Evolutionary conservation across 192 early-diverging fungal species (phyloP).

Genomic region (Coemansia sp.): DNA sequence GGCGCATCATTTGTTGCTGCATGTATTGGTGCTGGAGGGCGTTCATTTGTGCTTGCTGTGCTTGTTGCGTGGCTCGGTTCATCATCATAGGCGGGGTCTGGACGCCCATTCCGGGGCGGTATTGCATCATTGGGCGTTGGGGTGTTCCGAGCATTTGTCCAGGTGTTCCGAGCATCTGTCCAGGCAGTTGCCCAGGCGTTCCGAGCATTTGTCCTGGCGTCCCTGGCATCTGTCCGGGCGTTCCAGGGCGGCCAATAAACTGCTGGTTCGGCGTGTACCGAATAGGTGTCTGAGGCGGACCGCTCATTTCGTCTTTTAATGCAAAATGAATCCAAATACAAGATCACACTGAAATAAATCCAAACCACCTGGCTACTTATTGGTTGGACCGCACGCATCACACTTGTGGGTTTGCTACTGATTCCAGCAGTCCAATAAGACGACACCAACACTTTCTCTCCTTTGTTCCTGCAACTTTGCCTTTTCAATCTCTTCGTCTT

Average conservation of each 20-base stretch:
- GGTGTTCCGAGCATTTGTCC: conserved; percentile 28
- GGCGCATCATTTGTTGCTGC: conserved; percentile 31
- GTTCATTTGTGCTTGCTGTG: conserved; percentile 18
- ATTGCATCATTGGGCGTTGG: conserved; percentile 34
- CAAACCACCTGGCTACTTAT: no score
- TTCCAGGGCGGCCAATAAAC: conserved; percentile 30
- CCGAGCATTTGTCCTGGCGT: conserved; percentile 16
- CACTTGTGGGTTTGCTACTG: no score
- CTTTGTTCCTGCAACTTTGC: no score
- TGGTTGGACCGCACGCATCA: no score
- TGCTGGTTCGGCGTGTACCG: conserved; percentile 34
- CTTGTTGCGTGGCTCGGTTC: conserved; percentile 24
- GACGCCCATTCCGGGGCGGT: conserved; percentile 24
- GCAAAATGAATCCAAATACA: neutral
- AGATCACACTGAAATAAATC: no score
- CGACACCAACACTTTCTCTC: no score
- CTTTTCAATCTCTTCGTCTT: no score
- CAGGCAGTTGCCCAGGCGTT: conserved; percentile 18
- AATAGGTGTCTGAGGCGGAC: conserved; percentile 39
- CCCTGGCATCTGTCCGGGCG: conserved; percentile 28
- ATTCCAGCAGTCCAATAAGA: no score
- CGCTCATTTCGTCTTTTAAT: conserved; percentile 22
- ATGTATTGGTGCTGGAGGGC: conserved; percentile 26
- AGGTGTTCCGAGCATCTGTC: conserved; percentile 15
- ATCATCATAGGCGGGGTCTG: conserved; percentile 12